Evolutionary conservation across 2,329 filamentous ascomycete species (phyloP), one percentile per base, ranked within the genome.

Genomic region (Fusarium liriodendri): DNA sequence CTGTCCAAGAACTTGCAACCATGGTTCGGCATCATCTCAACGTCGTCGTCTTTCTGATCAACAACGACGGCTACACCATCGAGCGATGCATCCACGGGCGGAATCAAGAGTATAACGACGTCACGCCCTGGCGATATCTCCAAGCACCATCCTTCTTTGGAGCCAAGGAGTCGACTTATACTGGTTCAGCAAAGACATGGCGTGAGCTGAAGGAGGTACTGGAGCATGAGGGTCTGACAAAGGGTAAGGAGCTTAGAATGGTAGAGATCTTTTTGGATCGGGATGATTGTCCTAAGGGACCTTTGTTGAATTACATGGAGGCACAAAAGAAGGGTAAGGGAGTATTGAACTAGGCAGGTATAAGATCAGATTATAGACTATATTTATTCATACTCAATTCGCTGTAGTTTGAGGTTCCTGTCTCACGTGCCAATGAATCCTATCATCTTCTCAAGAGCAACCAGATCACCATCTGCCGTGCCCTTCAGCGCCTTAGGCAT

Each of bases 1-100:
- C 91, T 0, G 90, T 87, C 0, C 91, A 93, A 77, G 91, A 92
- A 72, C 82, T 94, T 5, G 87, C 88, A 13, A 91, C 89, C 2
- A 92, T 93, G 75, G 89, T 93, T 73, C 83, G 83, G 18, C 83
- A 88, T 64, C 83, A 85, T 5, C 82, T 89, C 25, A 83, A 88
- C 40, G 84, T 87, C 5, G 82, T 77, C n/a, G 81, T 87, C 22
- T 85, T 91, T 68, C 76, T 91, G 10, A 85, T 91, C 73, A 90
- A 90, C 75, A 91, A 91, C 64, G 84, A 87, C 32, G 89, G 89
- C 0, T 91, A 91, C 72, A 89, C 89, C 0, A 89, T 90, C 58
- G 89, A 91, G 81, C 82, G 89, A 9, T 84, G 84, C 54, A 90
- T 91, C 59, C 88, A 91, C 70, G 89, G 89, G 9, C 81, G 85